phyloP scores from a whole-genome alignment of 2,329 filamentous ascomycete genomes.

The Sporothrix brunneoviolacea region DNA sequence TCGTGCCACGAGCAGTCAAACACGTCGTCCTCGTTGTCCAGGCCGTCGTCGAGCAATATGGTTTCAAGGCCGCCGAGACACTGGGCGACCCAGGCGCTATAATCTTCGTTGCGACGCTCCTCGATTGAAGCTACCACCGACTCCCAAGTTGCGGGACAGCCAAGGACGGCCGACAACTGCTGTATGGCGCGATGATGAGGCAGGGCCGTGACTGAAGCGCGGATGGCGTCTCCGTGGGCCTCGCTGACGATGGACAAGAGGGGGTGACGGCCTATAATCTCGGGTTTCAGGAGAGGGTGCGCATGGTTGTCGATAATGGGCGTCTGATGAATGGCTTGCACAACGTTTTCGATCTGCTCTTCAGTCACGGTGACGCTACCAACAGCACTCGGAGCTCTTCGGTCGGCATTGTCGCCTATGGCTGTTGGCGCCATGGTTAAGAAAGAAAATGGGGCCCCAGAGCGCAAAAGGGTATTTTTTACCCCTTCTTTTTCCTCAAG shows the following conservation, averaged over 20 bases:
- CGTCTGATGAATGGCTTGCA: slow-evolving; percentile 40
- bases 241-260: slow-evolving; percentile 62
- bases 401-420: neutral
- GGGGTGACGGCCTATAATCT: slow-evolving; percentile 39
- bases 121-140: slow-evolving; percentile 39
- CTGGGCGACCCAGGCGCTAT: slow-evolving; percentile 50
- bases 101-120: slow-evolving; percentile 36
- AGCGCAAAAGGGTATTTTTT: no score
- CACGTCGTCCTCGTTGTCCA: slow-evolving; percentile 49
- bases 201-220: slow-evolving; percentile 55
- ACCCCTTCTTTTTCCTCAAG: no score
- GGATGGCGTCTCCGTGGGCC: slow-evolving; percentile 61
- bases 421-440: neutral
- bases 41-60: slow-evolving; percentile 71
- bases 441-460: no score
- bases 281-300: slow-evolving; percentile 57
- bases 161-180: slow-evolving; percentile 60
- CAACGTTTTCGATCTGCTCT: slow-evolving; percentile 26
- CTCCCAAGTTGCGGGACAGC: slow-evolving; percentile 57
- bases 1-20: slow-evolving; percentile 60
- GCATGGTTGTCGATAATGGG: slow-evolving; percentile 70
- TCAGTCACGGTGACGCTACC: slow-evolving; percentile 1
- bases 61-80: slow-evolving; percentile 69
- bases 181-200: slow-evolving; percentile 63
- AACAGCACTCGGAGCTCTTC: no score